Conservation (phyloP, 768 basidiomycete species). For the Hypsizygus marmoreus region DNA sequence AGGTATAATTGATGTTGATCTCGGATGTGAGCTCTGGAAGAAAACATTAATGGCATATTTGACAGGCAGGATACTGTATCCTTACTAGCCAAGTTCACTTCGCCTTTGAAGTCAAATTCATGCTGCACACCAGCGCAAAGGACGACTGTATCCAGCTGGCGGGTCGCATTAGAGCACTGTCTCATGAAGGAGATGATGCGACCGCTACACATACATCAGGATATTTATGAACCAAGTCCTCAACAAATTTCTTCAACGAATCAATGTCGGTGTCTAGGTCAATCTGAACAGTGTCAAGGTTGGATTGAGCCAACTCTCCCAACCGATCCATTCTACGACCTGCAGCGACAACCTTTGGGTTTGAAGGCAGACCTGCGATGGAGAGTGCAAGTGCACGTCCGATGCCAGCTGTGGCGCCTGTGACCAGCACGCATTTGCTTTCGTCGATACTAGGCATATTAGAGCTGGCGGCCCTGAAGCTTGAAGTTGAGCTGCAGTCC, state of each 20-base stretch:
- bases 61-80: not conserved
- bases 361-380: slow-evolving; percentile 46
- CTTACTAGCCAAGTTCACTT: slow-evolving; percentile 43
- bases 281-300: slow-evolving; percentile 43
- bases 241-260: slow-evolving; percentile 41
- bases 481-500: too few relatives aligned
- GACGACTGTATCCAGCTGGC: slow-evolving; percentile 57
- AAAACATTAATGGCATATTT: slow-evolving; percentile 3
- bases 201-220: slow-evolving; percentile 42
- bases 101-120: slow-evolving; percentile 45
- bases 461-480: not conserved
- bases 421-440: slow-evolving; percentile 24
- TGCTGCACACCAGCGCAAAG: slow-evolving; percentile 58
- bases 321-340: slow-evolving; percentile 57
- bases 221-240: slow-evolving; percentile 42
- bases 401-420: slow-evolving; percentile 53
- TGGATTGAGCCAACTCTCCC: slow-evolving; percentile 43
- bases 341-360: slow-evolving; percentile 50
- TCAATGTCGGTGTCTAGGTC: slow-evolving; percentile 43
- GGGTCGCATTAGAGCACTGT: slow-evolving; percentile 1
- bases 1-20: slow-evolving; percentile 55
- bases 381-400: slow-evolving; percentile 57
- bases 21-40: slow-evolving; percentile 44
- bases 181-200: not conserved
- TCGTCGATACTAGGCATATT: slow-evolving; percentile 14